Conservation (phyloP, 768 basidiomycete genomes). For the Boletus sensibilis region DNA sequence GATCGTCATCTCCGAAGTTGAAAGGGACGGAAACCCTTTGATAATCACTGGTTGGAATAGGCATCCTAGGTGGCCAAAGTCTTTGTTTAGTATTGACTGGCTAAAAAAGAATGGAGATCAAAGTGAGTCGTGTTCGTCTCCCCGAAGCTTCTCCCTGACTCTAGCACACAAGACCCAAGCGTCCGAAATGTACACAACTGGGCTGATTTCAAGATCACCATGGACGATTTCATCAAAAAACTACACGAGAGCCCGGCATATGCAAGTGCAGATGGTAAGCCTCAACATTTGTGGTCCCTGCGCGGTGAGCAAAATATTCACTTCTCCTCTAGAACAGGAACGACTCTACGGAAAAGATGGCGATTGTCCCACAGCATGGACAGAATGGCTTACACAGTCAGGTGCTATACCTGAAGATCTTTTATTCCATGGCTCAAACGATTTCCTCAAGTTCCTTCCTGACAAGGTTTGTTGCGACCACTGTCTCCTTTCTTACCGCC, state of each 20-base stretch:
- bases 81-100: constrained; percentile 57
- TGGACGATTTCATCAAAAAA: constrained; percentile 53
- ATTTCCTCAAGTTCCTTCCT: constrained; percentile 59
- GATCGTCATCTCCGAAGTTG: constrained; percentile 43
- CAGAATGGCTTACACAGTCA: constrained; percentile 51
- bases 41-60: constrained; percentile 63
- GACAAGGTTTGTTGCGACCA: constrained; percentile 40
- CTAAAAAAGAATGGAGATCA: constrained; percentile 39
- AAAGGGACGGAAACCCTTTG: constrained; percentile 54
- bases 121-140: constrained; percentile 14
- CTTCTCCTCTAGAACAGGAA: constrained; percentile 44
- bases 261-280: constrained; percentile 40
- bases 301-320: background rate
- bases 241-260: constrained; percentile 38
- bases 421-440: constrained; percentile 51
- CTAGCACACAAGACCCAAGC: constrained; percentile 43
- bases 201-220: constrained; percentile 49
- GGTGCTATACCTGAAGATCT: constrained; percentile 52
- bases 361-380: constrained; percentile 66
- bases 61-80: constrained; percentile 51
- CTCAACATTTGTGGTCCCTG: background rate
- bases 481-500: background rate
- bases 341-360: constrained; percentile 79
- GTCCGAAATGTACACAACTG: constrained; percentile 65
- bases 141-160: constrained; percentile 6